Evolutionary conservation across 108 stramenopile species (phyloP).

Genomic region (Nitzschia sp.): DNA sequence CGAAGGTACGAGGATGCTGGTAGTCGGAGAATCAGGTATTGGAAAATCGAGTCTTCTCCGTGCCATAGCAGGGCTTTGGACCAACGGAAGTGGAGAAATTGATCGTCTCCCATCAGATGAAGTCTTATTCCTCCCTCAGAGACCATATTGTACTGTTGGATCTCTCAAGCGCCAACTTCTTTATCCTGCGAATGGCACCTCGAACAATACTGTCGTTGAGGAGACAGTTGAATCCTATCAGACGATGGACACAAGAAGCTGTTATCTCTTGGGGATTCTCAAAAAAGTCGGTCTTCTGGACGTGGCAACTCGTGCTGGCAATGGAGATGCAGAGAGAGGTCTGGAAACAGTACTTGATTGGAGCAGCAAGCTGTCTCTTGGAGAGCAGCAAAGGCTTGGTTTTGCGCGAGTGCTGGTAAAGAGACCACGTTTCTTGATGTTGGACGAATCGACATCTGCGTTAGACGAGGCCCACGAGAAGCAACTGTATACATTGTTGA

Average conservation of each 20-base stretch:
- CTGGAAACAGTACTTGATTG: slow-evolving; percentile 81
- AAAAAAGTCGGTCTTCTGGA: slow-evolving; percentile 70
- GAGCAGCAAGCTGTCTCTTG: slow-evolving; percentile 88
- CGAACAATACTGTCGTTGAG: no score
- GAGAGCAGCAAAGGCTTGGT: slow-evolving; percentile 94
- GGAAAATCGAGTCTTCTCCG: no score
- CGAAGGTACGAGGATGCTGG: no score
- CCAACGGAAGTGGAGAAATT: no score
- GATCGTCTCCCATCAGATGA: no score
- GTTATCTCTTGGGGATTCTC: slow-evolving; percentile 59
- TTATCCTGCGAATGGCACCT: slow-evolving; percentile 53
- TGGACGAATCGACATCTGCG: slow-evolving; percentile 91
- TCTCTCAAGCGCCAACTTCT: slow-evolving; percentile 87
- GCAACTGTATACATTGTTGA: slow-evolving; percentile 80
- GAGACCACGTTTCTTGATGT: slow-evolving; percentile 80
- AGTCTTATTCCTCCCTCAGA: no score
- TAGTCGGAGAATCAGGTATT: no score
- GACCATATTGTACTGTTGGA: slow-evolving; percentile 88
- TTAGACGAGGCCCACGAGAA: slow-evolving; percentile 60
- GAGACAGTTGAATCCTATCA: no score
- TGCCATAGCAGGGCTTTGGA: no score
- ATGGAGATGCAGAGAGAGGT: slow-evolving; percentile 71
- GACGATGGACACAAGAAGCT: background rate
- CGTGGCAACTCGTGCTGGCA: slow-evolving; percentile 71
- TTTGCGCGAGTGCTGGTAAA: slow-evolving; percentile 90